These are phyloP conservation scores for Saccharomycopsis fermentans DNA, from an alignment of 805 yeast species.

Conservation along the genomic window DNA sequence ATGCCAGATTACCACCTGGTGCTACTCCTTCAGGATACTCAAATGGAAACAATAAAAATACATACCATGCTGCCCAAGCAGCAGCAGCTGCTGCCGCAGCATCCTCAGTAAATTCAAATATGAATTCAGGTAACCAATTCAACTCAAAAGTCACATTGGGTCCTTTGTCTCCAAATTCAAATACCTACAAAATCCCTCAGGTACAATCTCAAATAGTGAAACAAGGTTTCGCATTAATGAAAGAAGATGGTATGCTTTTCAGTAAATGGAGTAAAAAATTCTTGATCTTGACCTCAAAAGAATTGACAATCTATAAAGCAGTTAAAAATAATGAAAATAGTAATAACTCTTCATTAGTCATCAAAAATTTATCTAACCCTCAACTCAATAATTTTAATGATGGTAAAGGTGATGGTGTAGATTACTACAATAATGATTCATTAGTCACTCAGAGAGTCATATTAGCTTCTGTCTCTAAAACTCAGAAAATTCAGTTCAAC, in stretches of 20 bases:
- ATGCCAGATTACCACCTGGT: neutral
- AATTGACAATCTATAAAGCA: constrained; percentile 16
- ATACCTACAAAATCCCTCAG: constrained; percentile 18
- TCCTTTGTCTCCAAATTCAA: constrained; percentile 17
- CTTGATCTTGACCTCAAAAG: constrained; percentile 14
- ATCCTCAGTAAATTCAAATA: neutral
- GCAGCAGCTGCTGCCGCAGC: neutral
- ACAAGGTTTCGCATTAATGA: constrained; percentile 17
- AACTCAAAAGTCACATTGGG: constrained; percentile 16
- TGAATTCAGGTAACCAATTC: constrained; percentile 11
- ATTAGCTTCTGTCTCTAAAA: constrained; percentile 4
- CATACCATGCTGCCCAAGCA: neutral
- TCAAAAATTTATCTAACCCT: constrained; percentile 17
- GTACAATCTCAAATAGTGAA: constrained; percentile 14
- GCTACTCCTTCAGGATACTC: neutral
- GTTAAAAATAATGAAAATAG: constrained; percentile 11
- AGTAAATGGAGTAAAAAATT: constrained; percentile 19
- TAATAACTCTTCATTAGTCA: constrained; percentile 8
- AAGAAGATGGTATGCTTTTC: constrained; percentile 19
- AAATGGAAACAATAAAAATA: neutral
- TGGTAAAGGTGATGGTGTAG: constrained; percentile 19
- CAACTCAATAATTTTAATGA: constrained; percentile 15
- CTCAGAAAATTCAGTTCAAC: constrained; percentile 23
- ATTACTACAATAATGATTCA: constrained; percentile 17
- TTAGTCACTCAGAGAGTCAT: constrained; percentile 7